Evolutionary conservation across 2,329 filamentous ascomycete species (phyloP).

Genomic region (Chaetomium globosum): DNA sequence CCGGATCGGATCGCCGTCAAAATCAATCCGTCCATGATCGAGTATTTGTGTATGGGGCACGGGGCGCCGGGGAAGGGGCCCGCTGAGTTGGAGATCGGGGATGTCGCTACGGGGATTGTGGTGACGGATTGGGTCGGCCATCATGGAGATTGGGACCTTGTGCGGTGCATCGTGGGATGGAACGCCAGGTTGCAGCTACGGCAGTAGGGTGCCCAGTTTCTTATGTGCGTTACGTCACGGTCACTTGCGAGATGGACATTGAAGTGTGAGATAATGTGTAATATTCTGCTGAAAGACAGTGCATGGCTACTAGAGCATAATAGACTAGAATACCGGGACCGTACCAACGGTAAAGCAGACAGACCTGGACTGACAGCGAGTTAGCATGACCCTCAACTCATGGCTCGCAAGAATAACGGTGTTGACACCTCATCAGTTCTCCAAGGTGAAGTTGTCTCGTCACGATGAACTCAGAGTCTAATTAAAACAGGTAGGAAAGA

Average conservation of each 20-base stretch:
- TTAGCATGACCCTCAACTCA: constrained; percentile 27
- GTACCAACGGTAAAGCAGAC: background rate
- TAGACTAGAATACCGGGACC: constrained; percentile 7
- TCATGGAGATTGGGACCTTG: constrained; percentile 86
- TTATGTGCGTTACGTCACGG: constrained; percentile 10
- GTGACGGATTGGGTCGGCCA: constrained; percentile 93
- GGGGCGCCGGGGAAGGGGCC: constrained; percentile 56
- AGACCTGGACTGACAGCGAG: constrained; percentile 20
- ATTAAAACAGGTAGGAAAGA: constrained; percentile 49
- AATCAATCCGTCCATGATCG: constrained; percentile 75
- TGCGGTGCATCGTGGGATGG: constrained; percentile 86
- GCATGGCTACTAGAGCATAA: constrained; percentile 13
- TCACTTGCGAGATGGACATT: background rate
- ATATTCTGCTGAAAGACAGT: background rate
- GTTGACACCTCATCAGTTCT: constrained; percentile 56
- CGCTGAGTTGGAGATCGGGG: constrained; percentile 58
- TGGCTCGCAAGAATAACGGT: constrained; percentile 14
- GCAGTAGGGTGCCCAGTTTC: constrained; percentile 39
- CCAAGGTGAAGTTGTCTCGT: constrained; percentile 63
- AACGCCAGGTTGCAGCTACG: constrained; percentile 68
- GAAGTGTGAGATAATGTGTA: constrained; percentile 17
- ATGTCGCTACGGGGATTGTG: constrained; percentile 82
- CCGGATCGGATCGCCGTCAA: constrained; percentile 86
- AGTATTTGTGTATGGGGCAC: constrained; percentile 63
- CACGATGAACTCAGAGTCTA: constrained; percentile 57